Evolutionary conservation across 192 early-diverging fungal species (phyloP).

Genomic region (Backusella mclennaniae): DNA sequence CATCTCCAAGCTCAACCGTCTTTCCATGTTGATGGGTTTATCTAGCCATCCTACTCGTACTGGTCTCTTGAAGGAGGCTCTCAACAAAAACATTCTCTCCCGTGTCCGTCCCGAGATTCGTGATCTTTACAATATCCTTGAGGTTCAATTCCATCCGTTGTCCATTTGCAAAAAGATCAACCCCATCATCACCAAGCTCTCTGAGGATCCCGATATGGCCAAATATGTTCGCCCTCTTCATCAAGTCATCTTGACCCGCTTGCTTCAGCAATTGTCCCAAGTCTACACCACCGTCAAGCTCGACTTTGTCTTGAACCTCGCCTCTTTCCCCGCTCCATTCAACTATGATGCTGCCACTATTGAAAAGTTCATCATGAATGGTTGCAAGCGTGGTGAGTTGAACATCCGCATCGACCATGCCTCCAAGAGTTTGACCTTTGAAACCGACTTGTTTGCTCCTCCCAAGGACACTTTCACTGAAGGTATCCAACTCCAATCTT

Average conservation of each 20-base stretch:
- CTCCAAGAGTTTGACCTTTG: slow-evolving; percentile 87
- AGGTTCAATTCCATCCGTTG: slow-evolving; percentile 98
- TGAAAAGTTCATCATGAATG: slow-evolving; percentile 99
- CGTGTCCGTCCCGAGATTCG: slow-evolving; percentile 87
- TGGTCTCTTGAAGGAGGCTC: slow-evolving; percentile 85
- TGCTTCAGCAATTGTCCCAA: slow-evolving; percentile 97
- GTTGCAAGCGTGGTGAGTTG: slow-evolving; percentile 94
- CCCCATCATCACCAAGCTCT: slow-evolving; percentile 77
- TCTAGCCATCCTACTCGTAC: slow-evolving; percentile 83
- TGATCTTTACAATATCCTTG: slow-evolving; percentile 92
- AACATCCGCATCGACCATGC: slow-evolving; percentile 94
- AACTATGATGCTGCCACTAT: slow-evolving; percentile 83
- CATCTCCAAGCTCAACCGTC: slow-evolving; percentile 71
- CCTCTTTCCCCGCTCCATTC: slow-evolving; percentile 84
- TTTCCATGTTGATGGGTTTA: slow-evolving; percentile 87
- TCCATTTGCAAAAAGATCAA: slow-evolving; percentile 97
- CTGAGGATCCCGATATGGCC: slow-evolving; percentile 70
- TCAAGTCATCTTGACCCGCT: slow-evolving; percentile 94
- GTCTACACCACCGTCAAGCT: slow-evolving; percentile 98
- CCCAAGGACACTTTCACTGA: slow-evolving; percentile 74
- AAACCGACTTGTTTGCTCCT: slow-evolving; percentile 84
- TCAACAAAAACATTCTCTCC: slow-evolving; percentile 81
- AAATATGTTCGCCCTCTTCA: slow-evolving; percentile 94
- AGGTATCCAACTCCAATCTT: slow-evolving; percentile 80
- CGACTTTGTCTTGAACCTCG: slow-evolving; percentile 87